Evolutionary conservation across 805 yeast genomes (phyloP).

Genomic region (Kodamaea hsintzibuensis): DNA sequence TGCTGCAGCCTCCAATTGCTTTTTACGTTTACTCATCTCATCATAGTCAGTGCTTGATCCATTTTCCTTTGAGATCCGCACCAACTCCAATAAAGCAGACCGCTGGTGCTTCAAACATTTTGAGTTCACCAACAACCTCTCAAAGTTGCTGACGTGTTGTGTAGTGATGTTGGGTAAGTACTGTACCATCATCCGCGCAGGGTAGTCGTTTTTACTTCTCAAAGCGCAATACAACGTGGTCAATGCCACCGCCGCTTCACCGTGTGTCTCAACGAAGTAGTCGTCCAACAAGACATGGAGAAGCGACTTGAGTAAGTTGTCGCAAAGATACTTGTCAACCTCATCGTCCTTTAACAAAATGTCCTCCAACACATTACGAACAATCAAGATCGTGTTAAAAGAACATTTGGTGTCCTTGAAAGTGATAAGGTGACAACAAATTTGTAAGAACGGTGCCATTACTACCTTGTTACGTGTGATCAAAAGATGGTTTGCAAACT

Average conservation of each 20-base stretch:
- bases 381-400: constrained; percentile 80
- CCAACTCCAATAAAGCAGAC: constrained; percentile 71
- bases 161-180: constrained; percentile 56
- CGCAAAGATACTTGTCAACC: constrained; percentile 70
- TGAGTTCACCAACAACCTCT: constrained; percentile 60
- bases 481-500: constrained; percentile 62
- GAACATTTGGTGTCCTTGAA: constrained; percentile 92
- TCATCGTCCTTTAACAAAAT: constrained; percentile 68
- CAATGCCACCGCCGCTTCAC: constrained; percentile 88
- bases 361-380: constrained; percentile 71
- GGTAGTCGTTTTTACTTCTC: constrained; percentile 66
- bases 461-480: constrained; percentile 65
- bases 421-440: constrained; percentile 73
- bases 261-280: constrained; percentile 81
- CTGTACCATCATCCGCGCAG: constrained; percentile 58
- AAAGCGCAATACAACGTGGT: constrained; percentile 76
- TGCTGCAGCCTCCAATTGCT: constrained; percentile 52
- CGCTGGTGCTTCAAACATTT: constrained; percentile 77
- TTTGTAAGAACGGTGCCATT: constrained; percentile 73
- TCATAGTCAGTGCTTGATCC: constrained; percentile 35
- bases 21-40: constrained; percentile 50
- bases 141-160: constrained; percentile 63
- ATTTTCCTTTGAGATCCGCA: constrained; percentile 58
- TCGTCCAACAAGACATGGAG: constrained; percentile 68
- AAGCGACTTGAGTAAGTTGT: constrained; percentile 68